phyloP scores from a whole-genome alignment of 139 green algal species.

The Asterochloris sp. region DNA sequence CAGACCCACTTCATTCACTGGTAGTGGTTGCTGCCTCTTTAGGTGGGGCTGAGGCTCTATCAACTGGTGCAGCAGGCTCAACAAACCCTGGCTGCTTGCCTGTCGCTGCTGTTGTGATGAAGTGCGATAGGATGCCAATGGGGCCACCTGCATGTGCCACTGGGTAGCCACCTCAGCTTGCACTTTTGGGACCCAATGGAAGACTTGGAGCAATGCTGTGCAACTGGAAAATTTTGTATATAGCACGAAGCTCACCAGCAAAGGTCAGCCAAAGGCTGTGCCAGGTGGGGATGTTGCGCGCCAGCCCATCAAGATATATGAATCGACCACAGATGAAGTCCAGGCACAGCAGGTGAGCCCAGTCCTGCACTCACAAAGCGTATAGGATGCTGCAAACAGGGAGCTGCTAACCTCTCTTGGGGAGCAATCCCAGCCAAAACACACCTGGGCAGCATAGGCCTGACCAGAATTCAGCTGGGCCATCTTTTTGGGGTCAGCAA shows the following conservation, averaged over 20 bases:
- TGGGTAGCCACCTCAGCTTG: too few relatives aligned
- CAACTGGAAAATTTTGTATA: too few relatives aligned
- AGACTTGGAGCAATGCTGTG: too few relatives aligned
- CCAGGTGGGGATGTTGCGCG: conserved; percentile 7
- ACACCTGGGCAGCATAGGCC: conserved; percentile 2
- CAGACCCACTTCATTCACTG: neutral
- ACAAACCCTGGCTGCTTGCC: neutral
- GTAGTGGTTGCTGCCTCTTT: neutral
- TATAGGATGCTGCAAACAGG: too few relatives aligned
- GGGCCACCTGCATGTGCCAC: neutral
- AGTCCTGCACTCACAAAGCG: neutral
- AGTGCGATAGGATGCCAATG: conserved; percentile 1
- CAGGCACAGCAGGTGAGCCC: conserved; percentile 6
- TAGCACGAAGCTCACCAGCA: neutral
- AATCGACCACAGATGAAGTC: conserved; percentile 10
- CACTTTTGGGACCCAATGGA: too few relatives aligned
- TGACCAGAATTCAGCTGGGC: neutral
- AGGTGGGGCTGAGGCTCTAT: neutral
- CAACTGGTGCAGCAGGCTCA: too few relatives aligned
- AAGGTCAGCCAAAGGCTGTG: conserved; percentile 12
- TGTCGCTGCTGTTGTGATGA: conserved; percentile 2
- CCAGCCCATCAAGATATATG: conserved; percentile 14
- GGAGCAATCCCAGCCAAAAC: too few relatives aligned
- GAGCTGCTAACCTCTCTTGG: too few relatives aligned
- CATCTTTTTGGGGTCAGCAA: conserved; percentile 12